Percentiles rank a stretch among this genome's conserved stretches.
Evolutionary conservation across 169 alveolate species (phyloP).

Genomic region (Sarcocystis neurona): DNA sequence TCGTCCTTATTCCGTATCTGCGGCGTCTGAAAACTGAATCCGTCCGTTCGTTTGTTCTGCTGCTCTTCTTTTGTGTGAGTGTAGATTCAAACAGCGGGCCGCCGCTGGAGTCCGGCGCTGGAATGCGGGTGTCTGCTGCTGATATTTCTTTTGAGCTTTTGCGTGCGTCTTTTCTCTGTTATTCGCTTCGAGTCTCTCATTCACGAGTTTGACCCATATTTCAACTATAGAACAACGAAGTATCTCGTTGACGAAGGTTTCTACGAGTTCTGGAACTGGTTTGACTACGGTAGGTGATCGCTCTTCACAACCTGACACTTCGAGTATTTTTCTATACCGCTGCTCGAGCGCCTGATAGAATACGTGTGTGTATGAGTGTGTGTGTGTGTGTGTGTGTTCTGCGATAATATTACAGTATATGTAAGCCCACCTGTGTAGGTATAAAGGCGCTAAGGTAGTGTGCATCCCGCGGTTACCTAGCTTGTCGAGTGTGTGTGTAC

Average conservation of each 20-base stretch:
- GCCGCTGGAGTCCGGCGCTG: slow-evolving; percentile 50
- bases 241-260: slow-evolving; percentile 91
- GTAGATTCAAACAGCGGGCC: slow-evolving; percentile 42
- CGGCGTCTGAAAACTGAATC: no score
- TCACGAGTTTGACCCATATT: slow-evolving; percentile 99
- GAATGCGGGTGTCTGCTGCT: slow-evolving; percentile 37
- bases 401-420: no score
- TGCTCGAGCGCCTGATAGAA: background rate
- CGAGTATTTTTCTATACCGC: background rate
- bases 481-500: no score
- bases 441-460: no score
- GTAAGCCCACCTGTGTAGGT: no score
- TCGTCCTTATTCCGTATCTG: no score
- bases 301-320: no score
- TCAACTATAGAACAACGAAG: slow-evolving; percentile 95
- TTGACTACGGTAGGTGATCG: slow-evolving; percentile 87
- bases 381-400: slow-evolving; percentile 2
- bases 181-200: slow-evolving; percentile 95
- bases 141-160: slow-evolving; percentile 67
- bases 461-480: no score
- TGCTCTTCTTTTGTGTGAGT: background rate
- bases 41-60: no score
- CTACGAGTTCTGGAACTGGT: slow-evolving; percentile 96
- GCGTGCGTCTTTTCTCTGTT: slow-evolving; percentile 93
- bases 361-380: background rate